Evolutionary conservation across 805 yeast genomes (phyloP), one percentile per base, ranked within the genome.

Genomic region (Teunomyces atbi): DNA sequence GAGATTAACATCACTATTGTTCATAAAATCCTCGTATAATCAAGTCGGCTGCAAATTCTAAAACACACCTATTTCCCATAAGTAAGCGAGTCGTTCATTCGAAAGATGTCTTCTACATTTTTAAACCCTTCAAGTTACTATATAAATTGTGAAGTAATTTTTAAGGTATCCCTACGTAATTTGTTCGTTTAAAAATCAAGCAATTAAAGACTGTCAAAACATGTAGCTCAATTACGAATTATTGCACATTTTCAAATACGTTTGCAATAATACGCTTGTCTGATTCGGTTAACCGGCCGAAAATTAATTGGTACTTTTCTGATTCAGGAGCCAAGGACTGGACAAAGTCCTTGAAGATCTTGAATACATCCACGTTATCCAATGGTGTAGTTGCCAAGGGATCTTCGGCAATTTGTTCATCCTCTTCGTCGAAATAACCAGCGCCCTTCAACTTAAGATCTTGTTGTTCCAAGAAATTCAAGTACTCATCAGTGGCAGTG

Each of bases 281-380:
- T 29, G 42, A 38, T 38, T 59, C 66, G 19, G 61, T 64, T 42
- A 72, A 52, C 33, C 61, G 60, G 5, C 73, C 73, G 38, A 81
- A 69, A 2, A 84, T 55, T 6, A 61, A 61, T 42, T 76, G 74
- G 63, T 84, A 84, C 48, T 74, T 73, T 6, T 58, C 56, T 0
- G 66, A 18, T n/a, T 36, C 39, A n/a, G 15, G 39, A 19, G 15
- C 19, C 27, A 36, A 18, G n/a, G 39, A 36, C 7, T 68, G 46
- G 13, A 87, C 66, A 19, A 80, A 76, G 12, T 78, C 77, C 47
- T 83, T 80, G 64, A 90, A 82, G 1, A 81, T 77, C 12, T 73
- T 72, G 62, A 82, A 89, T 2, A 87, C 82, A 60, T 92, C 85
- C 41, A 91, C 68, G 33, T 73, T 69, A 60, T 92, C 97, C 42